Conservation (phyloP, 371 early-diverging fungal genomes). For the Mortierella sp. region DNA sequence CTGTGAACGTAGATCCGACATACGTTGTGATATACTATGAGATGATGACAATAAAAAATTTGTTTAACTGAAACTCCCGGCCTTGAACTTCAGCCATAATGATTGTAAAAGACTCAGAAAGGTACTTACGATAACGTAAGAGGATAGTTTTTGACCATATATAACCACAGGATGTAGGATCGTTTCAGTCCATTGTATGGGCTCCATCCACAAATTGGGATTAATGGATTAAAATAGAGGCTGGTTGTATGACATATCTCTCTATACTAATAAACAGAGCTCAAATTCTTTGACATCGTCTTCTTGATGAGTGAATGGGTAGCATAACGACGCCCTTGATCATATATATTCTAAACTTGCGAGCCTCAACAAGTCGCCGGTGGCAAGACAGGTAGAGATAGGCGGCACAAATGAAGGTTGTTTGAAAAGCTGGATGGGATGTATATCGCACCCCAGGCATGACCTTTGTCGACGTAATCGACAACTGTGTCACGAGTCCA, state of each 20-base stretch:
- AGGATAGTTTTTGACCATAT: slow-evolving; percentile 54
- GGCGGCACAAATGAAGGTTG: slow-evolving; percentile 52
- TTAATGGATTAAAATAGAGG: slow-evolving; percentile 39
- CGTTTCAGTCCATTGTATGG: slow-evolving; percentile 35
- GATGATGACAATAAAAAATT: background rate
- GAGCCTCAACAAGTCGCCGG: slow-evolving; percentile 14
- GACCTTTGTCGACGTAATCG: slow-evolving; percentile 48
- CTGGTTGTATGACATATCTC: slow-evolving; percentile 37
- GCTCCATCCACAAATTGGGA: slow-evolving; percentile 42
- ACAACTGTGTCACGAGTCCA: slow-evolving; percentile 46
- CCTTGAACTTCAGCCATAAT: background rate
- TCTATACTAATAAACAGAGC: slow-evolving; percentile 28
- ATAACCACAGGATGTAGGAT: slow-evolving; percentile 46
- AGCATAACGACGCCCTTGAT: slow-evolving; percentile 54
- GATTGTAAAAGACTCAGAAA: background rate
- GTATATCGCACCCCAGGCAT: slow-evolving; percentile 57
- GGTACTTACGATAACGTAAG: slow-evolving; percentile 50
- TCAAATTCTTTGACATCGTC: slow-evolving; percentile 31
- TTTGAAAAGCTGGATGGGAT: slow-evolving; percentile 61
- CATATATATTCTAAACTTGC: slow-evolving; percentile 50
- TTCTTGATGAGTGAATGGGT: slow-evolving; percentile 47
- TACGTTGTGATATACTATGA: slow-evolving; percentile 45
- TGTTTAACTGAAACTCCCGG: no score
- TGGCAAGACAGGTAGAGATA: slow-evolving; percentile 22
- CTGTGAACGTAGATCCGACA: slow-evolving; percentile 49